Evolutionary conservation across 1,284 basidiomycete genomes (phyloP).

Genomic region (Trichosporon sp.): DNA sequence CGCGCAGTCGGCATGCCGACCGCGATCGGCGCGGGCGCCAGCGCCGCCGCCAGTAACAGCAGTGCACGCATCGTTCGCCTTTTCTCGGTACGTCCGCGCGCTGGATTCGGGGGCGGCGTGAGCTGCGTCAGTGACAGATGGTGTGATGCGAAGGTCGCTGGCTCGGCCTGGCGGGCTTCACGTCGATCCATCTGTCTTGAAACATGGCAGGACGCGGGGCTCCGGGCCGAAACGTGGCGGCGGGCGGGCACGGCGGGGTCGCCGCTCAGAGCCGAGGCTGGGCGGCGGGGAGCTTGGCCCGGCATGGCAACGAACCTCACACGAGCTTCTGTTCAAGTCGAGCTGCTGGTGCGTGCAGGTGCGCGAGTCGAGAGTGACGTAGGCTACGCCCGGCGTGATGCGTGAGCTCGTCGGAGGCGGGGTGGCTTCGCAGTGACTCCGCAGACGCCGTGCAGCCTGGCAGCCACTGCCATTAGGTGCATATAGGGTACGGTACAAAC

Average conservation of each 20-base stretch:
- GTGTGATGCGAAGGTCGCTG: background rate
- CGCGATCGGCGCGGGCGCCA: background rate
- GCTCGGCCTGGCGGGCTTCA: background rate
- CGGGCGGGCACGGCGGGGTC: background rate
- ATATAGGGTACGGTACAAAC: background rate
- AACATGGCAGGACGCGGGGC: background rate
- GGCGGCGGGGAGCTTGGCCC: too few species aligned
- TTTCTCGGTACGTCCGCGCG: background rate
- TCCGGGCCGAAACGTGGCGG: background rate
- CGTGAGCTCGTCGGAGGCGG: background rate
- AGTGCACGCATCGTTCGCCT: conserved; percentile 8
- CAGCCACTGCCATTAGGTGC: background rate
- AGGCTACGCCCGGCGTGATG: background rate
- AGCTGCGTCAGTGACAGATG: background rate
- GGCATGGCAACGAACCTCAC: background rate
- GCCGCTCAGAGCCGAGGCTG: background rate
- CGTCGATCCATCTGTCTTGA: background rate
- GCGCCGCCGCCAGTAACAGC: background rate
- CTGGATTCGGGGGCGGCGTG: too few species aligned
- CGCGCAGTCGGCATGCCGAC: conserved; percentile 6
- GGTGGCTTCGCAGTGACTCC: background rate
- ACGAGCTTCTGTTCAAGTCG: background rate
- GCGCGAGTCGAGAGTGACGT: background rate
- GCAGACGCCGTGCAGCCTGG: too few species aligned
- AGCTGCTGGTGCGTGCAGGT: background rate